Base-by-base conservation (phyloP, 148 eudicot genomes). In the Silene latifolia region DNA sequence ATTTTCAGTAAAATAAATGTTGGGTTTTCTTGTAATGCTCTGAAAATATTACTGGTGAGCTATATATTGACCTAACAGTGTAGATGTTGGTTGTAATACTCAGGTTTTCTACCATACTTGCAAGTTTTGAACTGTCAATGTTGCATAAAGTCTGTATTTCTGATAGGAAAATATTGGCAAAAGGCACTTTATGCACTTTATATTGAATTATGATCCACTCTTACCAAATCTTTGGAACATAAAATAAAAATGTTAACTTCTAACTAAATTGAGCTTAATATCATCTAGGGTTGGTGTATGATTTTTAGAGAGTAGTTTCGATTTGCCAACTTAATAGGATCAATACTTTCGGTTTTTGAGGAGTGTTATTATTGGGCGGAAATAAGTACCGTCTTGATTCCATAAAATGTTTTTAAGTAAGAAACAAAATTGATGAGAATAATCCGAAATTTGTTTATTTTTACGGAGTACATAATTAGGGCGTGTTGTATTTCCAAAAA, bases 11-110 rank as follows among this genome's bases (percentile, higher is more conserved):
- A 53, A 57, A 47, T 57, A 9, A 29, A 63, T 47, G 69, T 24
- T 59, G 21, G 60, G 48, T 42, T 63, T 69, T 61, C 80, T 81
- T 54, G 78, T 67, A 63, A 73, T 62, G 80, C 20, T 72, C 29
- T 29, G 8, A 35, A 15, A 53, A 56, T 8, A 21, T 56, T 70
- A 63, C 78, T 78, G 90, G 85, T 87, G 85, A 87, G 78, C 90
- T 82, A 82, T 74, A 83, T 60, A 44, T 85, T 83, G 90, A 87
- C 90, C 74, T 78, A 29, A 46, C 61, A 80, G 74, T 72, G 78
- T 77, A 73, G 59, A 71, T 71, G 85, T 80, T 77, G 42, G 79
- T 79, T 79, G 79, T 54, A 47, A 4, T 59, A 67, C 62, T 39
- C 15, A n/a, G 29, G 39, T 69, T 13, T 61, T 80, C 46, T 65